phyloP scores from a whole-genome alignment of 306 rosid genomes.

The Citrullus amarus region DNA sequence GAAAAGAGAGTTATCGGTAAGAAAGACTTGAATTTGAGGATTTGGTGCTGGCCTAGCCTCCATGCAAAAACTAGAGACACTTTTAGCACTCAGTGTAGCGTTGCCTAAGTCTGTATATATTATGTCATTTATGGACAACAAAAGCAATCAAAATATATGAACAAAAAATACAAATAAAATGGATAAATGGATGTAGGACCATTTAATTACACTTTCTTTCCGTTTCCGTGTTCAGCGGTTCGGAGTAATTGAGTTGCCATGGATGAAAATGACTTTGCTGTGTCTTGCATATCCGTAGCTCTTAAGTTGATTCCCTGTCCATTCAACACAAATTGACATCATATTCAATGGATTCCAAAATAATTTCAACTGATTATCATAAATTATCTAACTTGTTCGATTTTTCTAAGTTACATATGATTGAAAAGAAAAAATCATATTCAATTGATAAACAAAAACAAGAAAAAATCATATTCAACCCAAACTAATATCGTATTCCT shows the following conservation, averaged over 20 bases:
- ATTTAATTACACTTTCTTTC: slow-evolving; percentile 17
- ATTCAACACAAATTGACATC: not conserved
- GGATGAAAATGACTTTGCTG: slow-evolving; percentile 71
- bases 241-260: slow-evolving; percentile 61
- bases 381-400: no score
- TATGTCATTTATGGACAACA: not conserved
- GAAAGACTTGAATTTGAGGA: not conserved
- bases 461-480: no score
- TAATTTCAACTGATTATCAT: no score
- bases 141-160: not conserved
- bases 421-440: no score
- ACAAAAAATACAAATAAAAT: not conserved
- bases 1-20: not conserved
- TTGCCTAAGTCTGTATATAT: not conserved
- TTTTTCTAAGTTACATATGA: no score
- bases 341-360: no score
- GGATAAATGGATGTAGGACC: no score
- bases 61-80: not conserved
- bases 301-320: slow-evolving; percentile 42
- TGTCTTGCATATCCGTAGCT: slow-evolving; percentile 65
- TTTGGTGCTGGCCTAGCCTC: not conserved
- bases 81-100: not conserved
- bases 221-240: slow-evolving; percentile 46
- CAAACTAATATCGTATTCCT: no score
- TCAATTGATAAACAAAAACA: no score